Evolutionary conservation across 2,329 filamentous ascomycete genomes (phyloP).

Genomic region (Neopestalotiopsis sp.): DNA sequence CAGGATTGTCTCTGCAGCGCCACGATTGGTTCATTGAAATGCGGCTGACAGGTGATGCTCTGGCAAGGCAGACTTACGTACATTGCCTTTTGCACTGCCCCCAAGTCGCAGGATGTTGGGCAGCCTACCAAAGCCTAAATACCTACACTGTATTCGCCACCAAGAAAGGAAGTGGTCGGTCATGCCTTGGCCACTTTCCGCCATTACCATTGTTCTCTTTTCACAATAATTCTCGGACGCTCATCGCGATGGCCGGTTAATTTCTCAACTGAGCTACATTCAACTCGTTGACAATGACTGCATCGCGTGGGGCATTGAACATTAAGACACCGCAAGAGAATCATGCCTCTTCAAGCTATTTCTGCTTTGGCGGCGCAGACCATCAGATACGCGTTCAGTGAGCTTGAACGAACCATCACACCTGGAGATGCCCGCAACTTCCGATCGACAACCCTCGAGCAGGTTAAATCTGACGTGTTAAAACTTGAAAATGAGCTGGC

Average conservation of each 20-base stretch:
- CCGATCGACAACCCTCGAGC: background rate
- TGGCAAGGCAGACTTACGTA: background rate
- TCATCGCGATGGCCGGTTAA: too few relatives aligned
- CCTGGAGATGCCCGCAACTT: slow-evolving; percentile 11
- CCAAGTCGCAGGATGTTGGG: background rate
- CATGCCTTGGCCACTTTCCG: background rate
- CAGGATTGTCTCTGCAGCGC: background rate
- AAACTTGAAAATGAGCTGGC: background rate
- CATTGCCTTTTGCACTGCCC: background rate
- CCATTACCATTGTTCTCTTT: background rate
- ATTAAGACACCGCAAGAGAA: background rate
- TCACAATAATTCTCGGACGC: too few relatives aligned
- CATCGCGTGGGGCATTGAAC: background rate
- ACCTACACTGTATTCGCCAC: too few relatives aligned
- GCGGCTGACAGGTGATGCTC: background rate
- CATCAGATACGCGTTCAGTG: background rate
- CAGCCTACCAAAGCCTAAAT: background rate
- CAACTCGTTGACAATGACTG: too few relatives aligned
- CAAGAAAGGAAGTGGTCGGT: too few relatives aligned
- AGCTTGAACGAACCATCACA: slow-evolving; percentile 3
- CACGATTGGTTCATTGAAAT: background rate
- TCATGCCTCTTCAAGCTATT: background rate
- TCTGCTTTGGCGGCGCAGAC: background rate
- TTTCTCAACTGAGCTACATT: too few relatives aligned
- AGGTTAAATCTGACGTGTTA: background rate